Evolutionary conservation across 2,329 filamentous ascomycete species (phyloP).

Genomic region (Metarhizium robertsii): DNA sequence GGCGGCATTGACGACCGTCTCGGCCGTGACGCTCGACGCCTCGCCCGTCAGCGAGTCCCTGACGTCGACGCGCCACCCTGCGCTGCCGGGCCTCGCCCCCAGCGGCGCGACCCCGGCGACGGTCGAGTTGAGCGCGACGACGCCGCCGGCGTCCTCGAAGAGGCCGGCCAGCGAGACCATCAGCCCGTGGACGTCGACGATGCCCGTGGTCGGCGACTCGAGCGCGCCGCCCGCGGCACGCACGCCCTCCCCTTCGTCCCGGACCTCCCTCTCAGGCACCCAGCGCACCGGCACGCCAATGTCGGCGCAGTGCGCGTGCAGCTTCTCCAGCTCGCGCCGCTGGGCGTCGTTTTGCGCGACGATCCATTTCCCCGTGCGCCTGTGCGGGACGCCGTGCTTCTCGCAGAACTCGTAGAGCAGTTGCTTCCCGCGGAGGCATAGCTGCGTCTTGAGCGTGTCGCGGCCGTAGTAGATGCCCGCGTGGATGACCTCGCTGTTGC

Average conservation of each 20-base stretch:
- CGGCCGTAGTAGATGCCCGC: conserved; percentile 85
- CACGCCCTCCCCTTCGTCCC: conserved; percentile 63
- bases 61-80: conserved; percentile 62
- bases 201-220: conserved; percentile 80
- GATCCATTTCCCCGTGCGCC: conserved; percentile 84
- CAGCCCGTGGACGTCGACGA: conserved; percentile 76
- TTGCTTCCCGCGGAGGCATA: conserved; percentile 71
- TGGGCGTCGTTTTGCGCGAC: conserved; percentile 74
- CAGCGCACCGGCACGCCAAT: conserved; percentile 63
- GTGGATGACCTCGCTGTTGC: conserved; percentile 95
- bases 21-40: conserved; percentile 54
- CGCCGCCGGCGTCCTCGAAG: conserved; percentile 69
- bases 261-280: conserved; percentile 53
- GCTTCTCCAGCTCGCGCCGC: conserved; percentile 47
- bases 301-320: conserved; percentile 35
- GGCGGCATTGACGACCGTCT: conserved; percentile 76
- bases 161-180: conserved; percentile 74
- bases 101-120: conserved; percentile 53
- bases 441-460: conserved; percentile 65
- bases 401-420: conserved; percentile 73
- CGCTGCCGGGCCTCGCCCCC: conserved; percentile 29
- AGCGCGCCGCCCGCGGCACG: conserved; percentile 62
- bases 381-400: conserved; percentile 56
- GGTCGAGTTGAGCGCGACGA: conserved; percentile 57
- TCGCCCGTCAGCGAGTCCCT: conserved; percentile 36